Base-by-base conservation (phyloP, 352 stramenopile species). In the Achlya hypogyna region DNA sequence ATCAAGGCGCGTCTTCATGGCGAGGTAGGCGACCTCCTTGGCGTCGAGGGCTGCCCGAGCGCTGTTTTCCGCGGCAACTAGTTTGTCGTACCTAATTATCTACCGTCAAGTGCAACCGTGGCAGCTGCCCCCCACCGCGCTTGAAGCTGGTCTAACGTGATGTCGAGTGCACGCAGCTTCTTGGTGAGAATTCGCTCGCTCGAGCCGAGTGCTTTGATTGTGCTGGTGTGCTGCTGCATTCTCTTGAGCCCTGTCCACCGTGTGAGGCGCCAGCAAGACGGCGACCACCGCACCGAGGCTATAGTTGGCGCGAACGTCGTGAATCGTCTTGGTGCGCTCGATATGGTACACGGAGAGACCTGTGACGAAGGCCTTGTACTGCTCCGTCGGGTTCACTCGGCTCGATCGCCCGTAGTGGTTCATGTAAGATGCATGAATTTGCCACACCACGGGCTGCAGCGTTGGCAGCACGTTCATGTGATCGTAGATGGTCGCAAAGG, bases 1-100 rank as follows among this genome's bases (percentile, higher is more conserved):
- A 43, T 89, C 80, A 29, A 89, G 84, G 29, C 85, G 69, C 22
- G 32, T 69, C 45, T 88, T 80, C 25, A 89, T 74, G n/a, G 73
- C 72, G 9, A 63, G 69, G 62, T 78, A 89, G 0, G 71, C 71
- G 29, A 84, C 72, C 42, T 89, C 78, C 45, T 91, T 80, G 2
- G 84, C 62, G n/a, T 86, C 43, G 42, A 88, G 88, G 2, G 75
- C 49, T 23, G 73, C 69, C 20, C 72, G 76, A 0, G 77, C 77
- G 9, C 87, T 75, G 18, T 68, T 69, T 45, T 89, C 80, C 4
- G 71, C 69, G 0, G 40, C 28, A 4, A 25, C 38, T 4, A 58
- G 51, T 45, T 67, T 67, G 20, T 58, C 47, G 31, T 67, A 67
- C 25, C 60, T 67, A 59, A 16, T 34, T 16, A 6, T 54, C 6